Conservation (phyloP, 208 protist species). For the Trypanosoma lewisi region DNA sequence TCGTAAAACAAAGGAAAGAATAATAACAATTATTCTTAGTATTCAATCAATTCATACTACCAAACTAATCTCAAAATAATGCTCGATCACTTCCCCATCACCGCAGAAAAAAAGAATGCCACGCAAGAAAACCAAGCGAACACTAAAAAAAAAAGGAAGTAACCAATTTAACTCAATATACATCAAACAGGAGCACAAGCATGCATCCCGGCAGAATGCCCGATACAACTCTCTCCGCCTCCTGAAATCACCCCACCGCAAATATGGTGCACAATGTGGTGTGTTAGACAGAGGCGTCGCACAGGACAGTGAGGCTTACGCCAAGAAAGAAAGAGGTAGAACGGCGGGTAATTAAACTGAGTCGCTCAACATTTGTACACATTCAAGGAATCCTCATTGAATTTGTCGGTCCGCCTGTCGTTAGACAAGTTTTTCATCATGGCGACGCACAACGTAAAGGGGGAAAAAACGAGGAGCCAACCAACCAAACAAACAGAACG, state of each 20-base stretch:
- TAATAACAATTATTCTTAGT: no score
- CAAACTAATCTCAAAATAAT: no score
- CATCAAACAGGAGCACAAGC: neutral
- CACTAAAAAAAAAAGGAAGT: neutral
- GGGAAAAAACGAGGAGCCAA: constrained; percentile 1
- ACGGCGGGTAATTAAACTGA: neutral
- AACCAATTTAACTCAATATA: neutral
- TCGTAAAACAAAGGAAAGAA: no score
- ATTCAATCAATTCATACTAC: no score
- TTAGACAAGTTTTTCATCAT: constrained; percentile 37
- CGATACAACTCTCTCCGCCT: constrained; percentile 14
- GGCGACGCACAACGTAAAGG: constrained; percentile 4
- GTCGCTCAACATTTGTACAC: constrained; percentile 41
- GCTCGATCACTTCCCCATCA: no score
- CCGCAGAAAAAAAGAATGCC: no score
- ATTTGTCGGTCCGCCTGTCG: constrained; percentile 32
- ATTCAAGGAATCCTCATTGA: constrained; percentile 29
- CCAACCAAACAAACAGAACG: neutral
- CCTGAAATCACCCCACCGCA: constrained; percentile 15
- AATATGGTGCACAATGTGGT: constrained; percentile 3
- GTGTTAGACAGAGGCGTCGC: constrained; percentile 27
- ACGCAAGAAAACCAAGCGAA: no score
- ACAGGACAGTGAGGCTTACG: neutral
- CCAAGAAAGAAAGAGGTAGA: neutral
- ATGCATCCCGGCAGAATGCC: neutral